A percentile compares a stretch with the other conserved stretches of the same genome.
Conservation (phyloP, 768 basidiomycete species). For the Trametes villosa region DNA sequence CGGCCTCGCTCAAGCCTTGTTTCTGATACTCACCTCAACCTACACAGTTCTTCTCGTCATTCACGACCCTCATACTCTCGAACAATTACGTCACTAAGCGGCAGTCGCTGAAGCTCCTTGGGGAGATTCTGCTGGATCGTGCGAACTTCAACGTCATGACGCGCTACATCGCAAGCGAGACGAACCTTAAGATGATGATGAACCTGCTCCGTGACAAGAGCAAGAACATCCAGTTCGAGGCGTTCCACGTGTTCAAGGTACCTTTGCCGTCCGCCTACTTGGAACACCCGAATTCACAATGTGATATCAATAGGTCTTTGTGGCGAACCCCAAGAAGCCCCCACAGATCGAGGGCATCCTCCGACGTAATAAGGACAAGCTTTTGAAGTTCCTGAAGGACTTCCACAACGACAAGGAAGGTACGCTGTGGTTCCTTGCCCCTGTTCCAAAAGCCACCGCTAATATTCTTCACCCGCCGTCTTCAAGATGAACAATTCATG, state of each 20-base stretch:
- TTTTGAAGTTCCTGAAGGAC: slow-evolving; percentile 83
- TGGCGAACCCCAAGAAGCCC: slow-evolving; percentile 99
- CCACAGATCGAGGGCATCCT: slow-evolving; percentile 92
- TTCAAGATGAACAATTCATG: slow-evolving; percentile 90
- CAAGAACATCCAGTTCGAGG: slow-evolving; percentile 99
- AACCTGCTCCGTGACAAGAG: slow-evolving; percentile 97
- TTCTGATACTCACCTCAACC: neutral
- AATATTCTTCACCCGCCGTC: no score
- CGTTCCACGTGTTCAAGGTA: slow-evolving; percentile 99
- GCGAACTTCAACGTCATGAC: slow-evolving; percentile 99
- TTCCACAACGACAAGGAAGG: slow-evolving; percentile 99
- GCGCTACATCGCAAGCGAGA: slow-evolving; percentile 91
- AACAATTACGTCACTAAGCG: slow-evolving; percentile 99
- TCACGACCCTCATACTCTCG: slow-evolving; percentile 90
- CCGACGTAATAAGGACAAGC: slow-evolving; percentile 91
- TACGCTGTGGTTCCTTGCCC: no score
- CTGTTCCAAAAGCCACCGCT: no score
- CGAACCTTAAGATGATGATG: slow-evolving; percentile 99
- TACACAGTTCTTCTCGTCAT: slow-evolving; percentile 90
- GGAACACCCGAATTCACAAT: neutral
- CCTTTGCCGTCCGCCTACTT: neutral
- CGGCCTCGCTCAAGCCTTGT: neutral
- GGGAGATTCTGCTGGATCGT: slow-evolving; percentile 96
- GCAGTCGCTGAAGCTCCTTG: slow-evolving; percentile 95
- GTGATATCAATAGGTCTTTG: slow-evolving; percentile 74